Evolutionary conservation across 805 yeast genomes (phyloP), one percentile per base, ranked within the genome.

Genomic region (Lachancea lanzarotensis): DNA sequence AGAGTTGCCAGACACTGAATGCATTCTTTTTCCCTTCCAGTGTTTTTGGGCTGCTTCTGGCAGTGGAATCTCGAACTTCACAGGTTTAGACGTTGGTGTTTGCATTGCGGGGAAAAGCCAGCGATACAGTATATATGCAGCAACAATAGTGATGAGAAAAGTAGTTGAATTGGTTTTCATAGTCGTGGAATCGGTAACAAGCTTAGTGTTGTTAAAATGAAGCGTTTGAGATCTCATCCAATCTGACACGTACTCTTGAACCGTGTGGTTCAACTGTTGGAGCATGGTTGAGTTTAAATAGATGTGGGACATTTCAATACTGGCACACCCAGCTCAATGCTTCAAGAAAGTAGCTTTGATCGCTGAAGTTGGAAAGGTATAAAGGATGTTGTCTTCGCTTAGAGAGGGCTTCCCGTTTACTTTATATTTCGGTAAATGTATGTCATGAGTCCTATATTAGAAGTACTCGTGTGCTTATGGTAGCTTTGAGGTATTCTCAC

Each of bases 21-120:
- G 75, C 29, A 87, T 70, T 42, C 96, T 70, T 55, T 79, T 83
- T 6, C 95, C 95, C 63, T 89, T 89, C 96, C 96, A 90, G 60
- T 87, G 91, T 3, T 89, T 54, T 40, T 52, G 52, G 25, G 61
- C 62, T n/a, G 56, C 57, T 18, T 53, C 60, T 17, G 61, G 63
- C 13, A 57, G 41, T 10, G 50, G 47, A 9, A 60, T 19, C 2
- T 46, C 38, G 42, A 60, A 56, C 17, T 40, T 50, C 16, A 51
- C 54, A 12, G 62, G 54, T 30, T 45, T 52, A 10, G 43, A 33
- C 7, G 17, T 33, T n/a, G 33, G 44, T 15, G 35, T 30, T 18
- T 34, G 43, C 19, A 31, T n/a, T 9, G 44, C 43, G 19, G 50
- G 39, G 42, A 55, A 52, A 6, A 54, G 30, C 41, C 54, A 38